phyloP scores from a whole-genome alignment of 108 stramenopile species.

The Skeletonema menzelii region DNA sequence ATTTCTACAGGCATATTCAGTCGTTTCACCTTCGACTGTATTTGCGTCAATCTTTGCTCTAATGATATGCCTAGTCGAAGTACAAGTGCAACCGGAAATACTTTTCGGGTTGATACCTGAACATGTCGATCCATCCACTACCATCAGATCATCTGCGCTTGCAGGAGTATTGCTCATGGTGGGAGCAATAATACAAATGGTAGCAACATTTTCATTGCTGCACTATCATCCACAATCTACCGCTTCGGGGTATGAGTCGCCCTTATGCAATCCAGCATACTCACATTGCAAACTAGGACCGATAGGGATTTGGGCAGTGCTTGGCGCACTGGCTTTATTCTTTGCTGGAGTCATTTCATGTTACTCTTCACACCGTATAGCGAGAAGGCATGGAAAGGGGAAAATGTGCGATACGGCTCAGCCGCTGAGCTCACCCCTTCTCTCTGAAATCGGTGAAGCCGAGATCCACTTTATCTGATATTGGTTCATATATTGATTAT shows the following conservation, averaged over 20 bases:
- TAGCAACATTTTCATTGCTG: conserved; percentile 11
- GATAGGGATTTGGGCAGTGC: conserved; percentile 8
- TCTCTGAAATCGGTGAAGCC: no score
- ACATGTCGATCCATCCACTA: conserved; percentile 15
- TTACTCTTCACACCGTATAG: not conserved
- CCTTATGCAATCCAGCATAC: conserved; percentile 21
- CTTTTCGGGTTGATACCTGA: not conserved
- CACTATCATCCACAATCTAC: not conserved
- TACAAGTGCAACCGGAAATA: conserved; percentile 8
- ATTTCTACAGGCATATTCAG: conserved; percentile 3
- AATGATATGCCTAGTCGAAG: conserved; percentile 3
- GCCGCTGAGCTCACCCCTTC: no score
- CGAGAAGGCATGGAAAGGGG: not conserved
- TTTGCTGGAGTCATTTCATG: not conserved
- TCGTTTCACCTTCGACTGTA: conserved; percentile 9
- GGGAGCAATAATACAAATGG: conserved; percentile 10
- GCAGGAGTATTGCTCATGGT: conserved; percentile 8
- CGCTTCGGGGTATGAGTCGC: not conserved
- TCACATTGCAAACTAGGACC: conserved; percentile 11
- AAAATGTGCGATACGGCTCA: no score
- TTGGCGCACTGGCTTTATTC: not conserved
- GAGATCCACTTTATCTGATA: no score
- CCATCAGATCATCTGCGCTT: conserved; percentile 2
- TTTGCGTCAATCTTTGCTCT: conserved; percentile 17
- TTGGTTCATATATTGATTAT: no score